These are phyloP conservation scores for Podaxis mareebaensis DNA, from an alignment of 768 basidiomycete genomes.

Conservation along the genomic window DNA sequence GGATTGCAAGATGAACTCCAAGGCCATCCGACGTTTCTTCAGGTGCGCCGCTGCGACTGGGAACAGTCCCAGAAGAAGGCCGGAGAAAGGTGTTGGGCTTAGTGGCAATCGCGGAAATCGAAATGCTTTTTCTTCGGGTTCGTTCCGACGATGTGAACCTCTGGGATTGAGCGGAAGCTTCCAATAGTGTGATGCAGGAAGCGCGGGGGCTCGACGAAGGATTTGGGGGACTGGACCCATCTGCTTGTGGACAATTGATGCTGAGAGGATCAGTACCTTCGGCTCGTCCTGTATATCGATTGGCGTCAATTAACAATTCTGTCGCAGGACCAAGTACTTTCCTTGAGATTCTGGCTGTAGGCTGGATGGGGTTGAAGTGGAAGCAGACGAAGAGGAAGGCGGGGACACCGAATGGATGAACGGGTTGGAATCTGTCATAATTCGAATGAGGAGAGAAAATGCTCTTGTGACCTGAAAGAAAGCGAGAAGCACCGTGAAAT, in stretches of 20 bases:
- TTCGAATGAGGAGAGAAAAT: conserved; percentile 1
- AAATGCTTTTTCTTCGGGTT: conserved; percentile 1
- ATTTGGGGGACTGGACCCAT: neutral
- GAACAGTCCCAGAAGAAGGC: neutral
- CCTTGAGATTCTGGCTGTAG: neutral
- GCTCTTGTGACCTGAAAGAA: neutral
- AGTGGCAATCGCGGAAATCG: neutral
- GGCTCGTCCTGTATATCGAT: neutral
- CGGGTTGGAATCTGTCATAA: conserved; percentile 9
- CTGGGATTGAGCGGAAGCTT: neutral
- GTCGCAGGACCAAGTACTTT: neutral
- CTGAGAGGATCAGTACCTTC: neutral
- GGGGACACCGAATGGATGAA: neutral
- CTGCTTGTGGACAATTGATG: neutral
- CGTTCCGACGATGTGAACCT: neutral
- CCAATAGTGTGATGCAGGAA: neutral
- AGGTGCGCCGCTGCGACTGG: neutral
- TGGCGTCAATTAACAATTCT: neutral
- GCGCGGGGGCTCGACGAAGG: neutral
- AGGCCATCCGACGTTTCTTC: neutral
- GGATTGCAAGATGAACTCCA: neutral
- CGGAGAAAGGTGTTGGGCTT: neutral
- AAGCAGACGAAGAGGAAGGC: neutral
- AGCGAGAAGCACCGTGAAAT: neutral
- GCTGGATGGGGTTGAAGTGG: neutral